Evolutionary conservation across 202 grass and related monocot genomes (phyloP).

Genomic region (Cymbopogon flexuosus): DNA sequence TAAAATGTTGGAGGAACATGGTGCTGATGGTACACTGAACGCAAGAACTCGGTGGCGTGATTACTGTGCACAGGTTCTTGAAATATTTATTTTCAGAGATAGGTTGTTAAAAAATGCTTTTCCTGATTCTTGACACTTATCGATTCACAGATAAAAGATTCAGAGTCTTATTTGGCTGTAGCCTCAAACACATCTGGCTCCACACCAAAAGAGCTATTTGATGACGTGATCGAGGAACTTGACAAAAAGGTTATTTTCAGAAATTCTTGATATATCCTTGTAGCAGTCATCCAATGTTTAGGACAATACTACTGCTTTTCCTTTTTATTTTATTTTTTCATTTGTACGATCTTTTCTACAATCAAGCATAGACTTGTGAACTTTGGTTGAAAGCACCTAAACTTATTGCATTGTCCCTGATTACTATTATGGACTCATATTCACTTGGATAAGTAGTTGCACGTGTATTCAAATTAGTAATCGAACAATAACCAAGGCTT

Average conservation of each 20-base stretch:
- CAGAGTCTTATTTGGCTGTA: constrained; percentile 60
- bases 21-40: constrained; percentile 57
- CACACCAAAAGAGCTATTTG: constrained; percentile 80
- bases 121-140: constrained; percentile 14
- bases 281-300: neutral
- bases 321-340: constrained; percentile 1
- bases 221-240: constrained; percentile 82
- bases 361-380: neutral
- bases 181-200: constrained; percentile 73
- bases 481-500: neutral
- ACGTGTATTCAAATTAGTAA: neutral
- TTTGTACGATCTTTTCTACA: neutral
- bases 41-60: constrained; percentile 91
- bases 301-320: neutral
- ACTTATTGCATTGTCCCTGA: neutral
- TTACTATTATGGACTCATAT: neutral
- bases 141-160: constrained; percentile 70
- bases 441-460: neutral
- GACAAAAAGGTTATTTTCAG: constrained; percentile 73
- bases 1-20: constrained; percentile 88
- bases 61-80: constrained; percentile 71
- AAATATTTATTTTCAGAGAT: constrained; percentile 16
- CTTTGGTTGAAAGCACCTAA: neutral
- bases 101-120: neutral
- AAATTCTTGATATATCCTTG: constrained; percentile 11